These are phyloP conservation scores for Sporisorium graminicola DNA, from an alignment of 1,284 basidiomycete species.

Conservation along the genomic window DNA sequence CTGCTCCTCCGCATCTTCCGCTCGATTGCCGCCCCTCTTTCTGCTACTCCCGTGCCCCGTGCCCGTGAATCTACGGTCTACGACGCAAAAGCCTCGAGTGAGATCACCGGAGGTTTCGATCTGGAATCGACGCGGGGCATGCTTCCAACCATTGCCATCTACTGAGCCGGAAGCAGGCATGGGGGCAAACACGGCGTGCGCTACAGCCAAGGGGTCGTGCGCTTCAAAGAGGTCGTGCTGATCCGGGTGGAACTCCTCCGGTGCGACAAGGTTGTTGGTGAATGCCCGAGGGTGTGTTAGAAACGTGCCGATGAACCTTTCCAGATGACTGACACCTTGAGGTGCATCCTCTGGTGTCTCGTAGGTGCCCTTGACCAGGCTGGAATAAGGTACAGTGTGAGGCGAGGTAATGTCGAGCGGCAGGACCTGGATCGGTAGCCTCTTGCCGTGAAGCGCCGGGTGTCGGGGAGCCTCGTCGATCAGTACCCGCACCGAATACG, in stretches of 20 bases:
- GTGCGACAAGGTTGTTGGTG: conserved; percentile 60
- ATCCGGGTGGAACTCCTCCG: conserved; percentile 56
- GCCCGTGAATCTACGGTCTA: conserved; percentile 52
- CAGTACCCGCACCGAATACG: conserved; percentile 77
- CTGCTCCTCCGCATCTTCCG: conserved; percentile 26
- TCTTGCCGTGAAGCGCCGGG: conserved; percentile 15
- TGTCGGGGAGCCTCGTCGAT: conserved; percentile 54
- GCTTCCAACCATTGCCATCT: conserved; percentile 40
- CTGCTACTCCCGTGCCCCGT: conserved; percentile 41
- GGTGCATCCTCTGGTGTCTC: conserved; percentile 25
- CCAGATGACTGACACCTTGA: conserved; percentile 27
- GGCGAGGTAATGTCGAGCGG: conserved; percentile 61
- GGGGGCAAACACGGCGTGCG: conserved; percentile 59
- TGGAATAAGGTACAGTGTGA: conserved; percentile 61
- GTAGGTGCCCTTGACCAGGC: conserved; percentile 49
- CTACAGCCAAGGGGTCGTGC: conserved; percentile 66
- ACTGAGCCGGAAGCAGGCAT: conserved; percentile 12
- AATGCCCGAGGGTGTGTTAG: conserved; percentile 60
- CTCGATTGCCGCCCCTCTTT: conserved; percentile 42
- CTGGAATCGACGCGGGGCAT: conserved; percentile 45
- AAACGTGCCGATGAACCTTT: conserved; percentile 56
- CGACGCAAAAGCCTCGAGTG: conserved; percentile 63
- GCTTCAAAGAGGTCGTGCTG: conserved; percentile 61
- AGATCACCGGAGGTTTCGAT: conserved; percentile 61
- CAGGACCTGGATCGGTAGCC: conserved; percentile 59